Evolutionary conservation across 1,284 basidiomycete genomes (phyloP).

Genomic region (Macrocystidia cucumis): DNA sequence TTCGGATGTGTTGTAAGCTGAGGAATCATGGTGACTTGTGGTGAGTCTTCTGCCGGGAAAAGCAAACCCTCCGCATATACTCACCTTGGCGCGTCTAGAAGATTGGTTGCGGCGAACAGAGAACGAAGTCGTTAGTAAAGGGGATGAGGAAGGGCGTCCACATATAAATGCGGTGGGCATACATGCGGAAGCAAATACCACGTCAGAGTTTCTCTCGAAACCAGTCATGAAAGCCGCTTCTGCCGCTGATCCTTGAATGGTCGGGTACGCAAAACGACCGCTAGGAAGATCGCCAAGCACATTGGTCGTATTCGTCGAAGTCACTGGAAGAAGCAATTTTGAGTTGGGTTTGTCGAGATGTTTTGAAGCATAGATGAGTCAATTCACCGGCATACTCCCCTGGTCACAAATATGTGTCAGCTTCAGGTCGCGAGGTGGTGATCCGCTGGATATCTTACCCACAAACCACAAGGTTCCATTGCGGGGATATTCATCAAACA

Average conservation of each 20-base stretch:
- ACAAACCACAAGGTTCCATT: slow-evolving; percentile 26
- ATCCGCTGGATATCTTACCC: slow-evolving; percentile 7
- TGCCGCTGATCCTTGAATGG: slow-evolving; percentile 24
- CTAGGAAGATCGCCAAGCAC: slow-evolving; percentile 16
- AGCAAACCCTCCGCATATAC: slow-evolving; percentile 2
- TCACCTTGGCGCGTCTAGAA: slow-evolving; percentile 22
- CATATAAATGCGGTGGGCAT: slow-evolving; percentile 5
- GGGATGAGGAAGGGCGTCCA: background rate
- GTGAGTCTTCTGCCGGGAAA: too few relatives aligned
- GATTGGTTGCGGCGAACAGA: too few relatives aligned
- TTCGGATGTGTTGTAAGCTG: slow-evolving; percentile 26
- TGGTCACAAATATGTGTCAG: slow-evolving; percentile 5
- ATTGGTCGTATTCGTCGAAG: slow-evolving; percentile 22
- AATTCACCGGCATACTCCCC: slow-evolving; percentile 24
- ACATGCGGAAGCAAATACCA: slow-evolving; percentile 29
- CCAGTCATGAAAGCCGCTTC: slow-evolving; percentile 33
- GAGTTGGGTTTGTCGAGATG: background rate
- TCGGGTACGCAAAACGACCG: slow-evolving; percentile 26
- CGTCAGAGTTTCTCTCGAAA: slow-evolving; percentile 30
- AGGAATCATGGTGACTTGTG: slow-evolving; percentile 2
- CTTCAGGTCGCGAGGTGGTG: background rate
- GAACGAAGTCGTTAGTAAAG: slow-evolving; percentile 1
- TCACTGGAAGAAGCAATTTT: slow-evolving; percentile 13
- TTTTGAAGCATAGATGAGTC: background rate
- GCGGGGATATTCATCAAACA: slow-evolving; percentile 29